Evolutionary conservation across 2,329 filamentous ascomycete genomes (phyloP).

Genomic region (Claviceps paspali): DNA sequence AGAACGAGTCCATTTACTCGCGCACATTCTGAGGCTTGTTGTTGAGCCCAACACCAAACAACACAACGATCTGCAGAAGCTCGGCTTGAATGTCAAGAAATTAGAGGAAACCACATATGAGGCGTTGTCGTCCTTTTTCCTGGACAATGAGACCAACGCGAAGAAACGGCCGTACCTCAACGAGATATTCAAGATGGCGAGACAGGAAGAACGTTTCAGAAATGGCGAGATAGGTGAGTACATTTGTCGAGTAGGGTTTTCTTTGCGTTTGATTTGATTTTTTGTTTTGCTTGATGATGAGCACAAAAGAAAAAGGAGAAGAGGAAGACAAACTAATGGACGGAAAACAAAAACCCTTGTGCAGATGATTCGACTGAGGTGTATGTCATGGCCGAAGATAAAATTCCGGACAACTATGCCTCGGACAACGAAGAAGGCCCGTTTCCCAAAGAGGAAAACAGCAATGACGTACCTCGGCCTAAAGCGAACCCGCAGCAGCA

Average conservation of each 20-base stretch:
- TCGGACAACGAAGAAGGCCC: constrained; percentile 31
- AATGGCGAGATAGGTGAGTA: constrained; percentile 41
- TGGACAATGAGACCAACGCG: constrained; percentile 38
- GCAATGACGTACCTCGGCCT: constrained; percentile 22
- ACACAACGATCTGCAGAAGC: constrained; percentile 35
- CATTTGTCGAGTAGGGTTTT: too few species aligned
- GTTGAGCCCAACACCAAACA: constrained; percentile 33
- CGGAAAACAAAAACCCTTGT: neutral
- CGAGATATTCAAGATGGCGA: constrained; percentile 48
- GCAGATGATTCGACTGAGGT: constrained; percentile 32
- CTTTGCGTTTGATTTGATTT: neutral
- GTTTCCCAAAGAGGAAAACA: constrained; percentile 27
- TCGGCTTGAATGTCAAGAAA: constrained; percentile 36
- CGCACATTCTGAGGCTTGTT: constrained; percentile 44
- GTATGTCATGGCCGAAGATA: constrained; percentile 37
- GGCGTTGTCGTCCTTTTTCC: constrained; percentile 41
- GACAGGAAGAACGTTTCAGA: constrained; percentile 37
- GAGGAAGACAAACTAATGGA: constrained; percentile 4
- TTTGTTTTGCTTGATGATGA: neutral
- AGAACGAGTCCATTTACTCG: constrained; percentile 45
- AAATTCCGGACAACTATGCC: constrained; percentile 29
- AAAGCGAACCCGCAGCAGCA: constrained; percentile 13
- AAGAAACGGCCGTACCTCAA: constrained; percentile 40
- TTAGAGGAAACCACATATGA: constrained; percentile 44
- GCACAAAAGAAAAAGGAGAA: too few species aligned